These are phyloP conservation scores for Coemansia sp. DNA, from an alignment of 371 early-diverging fungal genomes.

Conservation along the genomic window DNA sequence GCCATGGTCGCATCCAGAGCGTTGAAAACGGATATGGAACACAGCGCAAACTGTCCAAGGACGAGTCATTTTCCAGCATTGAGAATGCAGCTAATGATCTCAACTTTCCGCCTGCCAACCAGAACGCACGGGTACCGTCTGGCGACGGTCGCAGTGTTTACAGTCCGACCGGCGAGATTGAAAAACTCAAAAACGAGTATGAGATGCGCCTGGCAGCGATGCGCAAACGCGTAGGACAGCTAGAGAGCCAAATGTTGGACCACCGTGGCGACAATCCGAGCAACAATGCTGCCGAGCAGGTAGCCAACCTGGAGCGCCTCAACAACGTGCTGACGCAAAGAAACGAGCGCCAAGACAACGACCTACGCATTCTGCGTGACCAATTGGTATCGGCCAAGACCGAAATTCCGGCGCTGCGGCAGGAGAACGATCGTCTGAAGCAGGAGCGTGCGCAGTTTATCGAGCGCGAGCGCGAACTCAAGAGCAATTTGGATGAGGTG, in stretches of 20 bases:
- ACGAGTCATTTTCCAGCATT: constrained; percentile 18
- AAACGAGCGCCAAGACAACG: constrained; percentile 43
- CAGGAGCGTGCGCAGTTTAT: constrained; percentile 36
- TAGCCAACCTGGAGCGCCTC: constrained; percentile 42
- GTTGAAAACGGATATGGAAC: background rate
- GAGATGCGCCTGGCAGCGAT: constrained; percentile 60
- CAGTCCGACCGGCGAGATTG: constrained; percentile 36
- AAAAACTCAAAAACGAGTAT: constrained; percentile 58
- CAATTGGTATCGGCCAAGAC: constrained; percentile 39
- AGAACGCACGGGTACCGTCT: constrained; percentile 21
- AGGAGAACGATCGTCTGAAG: constrained; percentile 39
- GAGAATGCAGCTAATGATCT: constrained; percentile 31
- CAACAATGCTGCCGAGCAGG: constrained; percentile 28
- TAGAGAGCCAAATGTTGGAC: constrained; percentile 55
- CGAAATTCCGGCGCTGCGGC: constrained; percentile 40
- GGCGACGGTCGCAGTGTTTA: constrained; percentile 36
- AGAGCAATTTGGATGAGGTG: constrained; percentile 40
- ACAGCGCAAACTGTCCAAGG: constrained; percentile 6
- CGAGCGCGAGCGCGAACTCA: constrained; percentile 46
- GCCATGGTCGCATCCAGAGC: background rate
- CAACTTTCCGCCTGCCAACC: constrained; percentile 4
- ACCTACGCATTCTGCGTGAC: constrained; percentile 40
- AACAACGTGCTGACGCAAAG: constrained; percentile 37
- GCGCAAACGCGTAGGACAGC: constrained; percentile 56
- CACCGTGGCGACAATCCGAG: constrained; percentile 39